Base-by-base conservation (phyloP, 805 yeast genomes). In the Candida oleophila region DNA sequence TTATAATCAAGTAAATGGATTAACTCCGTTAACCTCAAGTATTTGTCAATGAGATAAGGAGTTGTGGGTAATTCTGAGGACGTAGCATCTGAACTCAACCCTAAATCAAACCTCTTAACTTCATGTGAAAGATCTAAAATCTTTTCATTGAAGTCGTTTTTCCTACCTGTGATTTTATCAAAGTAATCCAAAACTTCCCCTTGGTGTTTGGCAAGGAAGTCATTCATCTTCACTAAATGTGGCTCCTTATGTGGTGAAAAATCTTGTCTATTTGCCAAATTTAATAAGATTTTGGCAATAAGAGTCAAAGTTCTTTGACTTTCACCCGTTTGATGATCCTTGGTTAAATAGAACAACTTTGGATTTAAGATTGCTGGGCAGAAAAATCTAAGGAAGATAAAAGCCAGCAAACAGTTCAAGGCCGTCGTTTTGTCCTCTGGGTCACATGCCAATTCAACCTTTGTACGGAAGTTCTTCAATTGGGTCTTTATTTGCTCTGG, bases 311-410 rank as follows among this genome's bases (percentile, higher is more conserved):
- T 86, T 49, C 96, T 74, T 52, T 89, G 91, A 1, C 83, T 74
- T 9, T 74, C 73, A 1, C 90, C 89, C 7, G 82, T 75, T 49
- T 89, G 89, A 54, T 87, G 92, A 33, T 78, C 73, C 43, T 79
- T 76, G 0, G 89, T 80, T 42, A 94, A 69, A 49, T 83, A 82
- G 62, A 89, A 90, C 42, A 91, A 64, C 56, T 89, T 89, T 0
- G 99, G 99, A 57, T 89, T 91, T 59, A 94, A 67, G 22, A 92
- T 78, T 0, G 96, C 96, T 0, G 99, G 98, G 56, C 97, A 64
- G 45, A 64, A 64, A 48, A 72, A 72, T 47, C 77, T 54, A 49
- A 92, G 67, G 61, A 92, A 94, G 11, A 92, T 68, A 56, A 94
- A 87, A 0, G 96, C 90, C 18, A 94, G 79, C 28, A 91, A 68